Evolutionary conservation across 345 rosid genomes (phyloP).

Genomic region (Eucalyptus coolabah): DNA sequence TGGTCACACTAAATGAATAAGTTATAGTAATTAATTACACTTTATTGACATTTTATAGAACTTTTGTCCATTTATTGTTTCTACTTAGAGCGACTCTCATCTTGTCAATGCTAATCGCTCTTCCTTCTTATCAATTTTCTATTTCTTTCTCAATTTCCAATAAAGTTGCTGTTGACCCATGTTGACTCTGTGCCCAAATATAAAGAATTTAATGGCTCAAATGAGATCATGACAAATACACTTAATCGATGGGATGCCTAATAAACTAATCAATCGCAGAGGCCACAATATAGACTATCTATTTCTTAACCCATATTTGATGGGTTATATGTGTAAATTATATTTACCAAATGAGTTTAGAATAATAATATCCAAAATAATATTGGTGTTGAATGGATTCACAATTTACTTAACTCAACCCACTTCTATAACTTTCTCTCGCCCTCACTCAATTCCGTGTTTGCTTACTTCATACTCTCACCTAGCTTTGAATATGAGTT

Average conservation of each 20-base stretch:
- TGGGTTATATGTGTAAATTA: too few relatives aligned
- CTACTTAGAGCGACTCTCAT: not conserved
- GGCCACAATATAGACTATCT: not conserved
- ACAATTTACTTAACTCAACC: too few relatives aligned
- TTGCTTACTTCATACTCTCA: too few relatives aligned
- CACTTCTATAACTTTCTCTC: too few relatives aligned
- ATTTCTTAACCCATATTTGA: too few relatives aligned
- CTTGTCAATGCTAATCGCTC: not conserved
- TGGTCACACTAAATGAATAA: too few relatives aligned
- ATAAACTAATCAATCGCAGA: not conserved
- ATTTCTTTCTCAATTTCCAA: not conserved
- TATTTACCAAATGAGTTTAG: too few relatives aligned
- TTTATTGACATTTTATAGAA: not conserved
- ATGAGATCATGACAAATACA: not conserved
- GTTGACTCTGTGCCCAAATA: not conserved
- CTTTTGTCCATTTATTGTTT: not conserved
- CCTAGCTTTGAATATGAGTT: too few relatives aligned
- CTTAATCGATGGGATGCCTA: not conserved
- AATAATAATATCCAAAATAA: too few relatives aligned
- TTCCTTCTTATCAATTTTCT: not conserved
- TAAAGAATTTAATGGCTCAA: not conserved
- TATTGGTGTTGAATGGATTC: too few relatives aligned
- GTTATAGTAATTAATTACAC: not conserved
- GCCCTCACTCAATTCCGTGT: too few relatives aligned
- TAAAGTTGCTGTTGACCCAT: not conserved